These are phyloP conservation scores for Metarhizium brunneum DNA, from an alignment of 2,329 filamentous ascomycete species.

Conservation along the genomic window DNA sequence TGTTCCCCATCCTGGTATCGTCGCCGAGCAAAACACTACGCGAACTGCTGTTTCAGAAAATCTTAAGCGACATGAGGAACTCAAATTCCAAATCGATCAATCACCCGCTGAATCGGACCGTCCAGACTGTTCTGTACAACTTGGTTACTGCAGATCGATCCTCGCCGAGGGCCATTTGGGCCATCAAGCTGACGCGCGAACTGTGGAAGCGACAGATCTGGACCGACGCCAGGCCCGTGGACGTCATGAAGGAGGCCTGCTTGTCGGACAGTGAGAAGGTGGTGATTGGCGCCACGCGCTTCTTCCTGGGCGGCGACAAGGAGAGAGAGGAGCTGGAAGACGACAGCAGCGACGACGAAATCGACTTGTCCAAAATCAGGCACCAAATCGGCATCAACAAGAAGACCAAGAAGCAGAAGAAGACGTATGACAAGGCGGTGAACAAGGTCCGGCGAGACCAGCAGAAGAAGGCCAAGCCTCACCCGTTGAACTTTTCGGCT, in stretches of 20 bases:
- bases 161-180: slow-evolving; percentile 85
- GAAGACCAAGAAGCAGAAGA: slow-evolving; percentile 82
- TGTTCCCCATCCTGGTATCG: slow-evolving; percentile 91
- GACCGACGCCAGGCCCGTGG: slow-evolving; percentile 90
- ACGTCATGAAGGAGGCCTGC: slow-evolving; percentile 93
- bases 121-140: slow-evolving; percentile 90
- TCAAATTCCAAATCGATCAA: slow-evolving; percentile 83
- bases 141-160: slow-evolving; percentile 77
- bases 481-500: slow-evolving; percentile 91
- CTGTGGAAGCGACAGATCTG: slow-evolving; percentile 95
- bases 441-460: slow-evolving; percentile 76
- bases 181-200: slow-evolving; percentile 89
- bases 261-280: slow-evolving; percentile 91
- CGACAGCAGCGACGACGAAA: slow-evolving; percentile 71
- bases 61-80: slow-evolving; percentile 79
- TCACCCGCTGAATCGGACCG: slow-evolving; percentile 83
- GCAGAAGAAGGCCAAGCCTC: slow-evolving; percentile 78
- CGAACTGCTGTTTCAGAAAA: slow-evolving; percentile 75
- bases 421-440: slow-evolving; percentile 69
- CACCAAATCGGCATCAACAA: slow-evolving; percentile 92
- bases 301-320: slow-evolving; percentile 94
- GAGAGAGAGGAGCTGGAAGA: slow-evolving; percentile 90
- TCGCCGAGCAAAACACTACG: slow-evolving; percentile 87
- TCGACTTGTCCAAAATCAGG: slow-evolving; percentile 71
- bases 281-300: slow-evolving; percentile 74